Evolutionary conservation across 1,139 yeast species (phyloP), one percentile per base, ranked within the genome.

Genomic region (Wickerhamomyces sp.): DNA sequence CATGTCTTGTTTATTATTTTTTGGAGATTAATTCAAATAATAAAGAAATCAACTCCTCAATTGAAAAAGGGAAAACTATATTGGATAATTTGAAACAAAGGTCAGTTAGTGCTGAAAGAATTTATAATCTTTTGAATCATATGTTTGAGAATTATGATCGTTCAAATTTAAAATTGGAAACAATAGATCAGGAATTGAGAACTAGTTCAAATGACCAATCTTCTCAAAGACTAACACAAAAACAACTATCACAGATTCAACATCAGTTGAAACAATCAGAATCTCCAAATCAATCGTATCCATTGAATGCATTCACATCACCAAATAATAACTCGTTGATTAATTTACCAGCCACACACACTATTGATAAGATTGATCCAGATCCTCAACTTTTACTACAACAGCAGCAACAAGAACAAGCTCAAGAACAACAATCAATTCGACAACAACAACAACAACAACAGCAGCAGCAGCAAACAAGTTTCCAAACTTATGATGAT

Each of bases 1-100:
- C 94, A 2, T 82, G 93, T 51, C 65, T 87, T 46, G 78, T 84
- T 20, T 85, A 82, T 51, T 79, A 81, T 52, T 79, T 72, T 42
- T 87, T 82, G 51, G 83, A 78, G 43, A 68, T 80, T 40, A 76
- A 75, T 61, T 68, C 47, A 68, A 60, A 49, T 20, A 52, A 60
- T 16, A 75, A 73, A 42, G 69, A 64, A 22, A 75, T 84, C 37
- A 73, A 74, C 39, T 64, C 68, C 38, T 89, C 82, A 53, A 85
- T 86, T 18, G 87, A 80, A 46, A 66, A 75, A 36, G 95, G 95
- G 8, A 76, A 78, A 48, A 68, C 72, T 39, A 85, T 81, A 1
- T 64, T 86, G 47, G 78, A 78, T 46, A 66, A 70, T 30, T 66
- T 85, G 51, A 82, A 80, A 53, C 77, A 76, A 43, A 73, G 74